Percentiles rank a stretch among this genome's conserved stretches.
Evolutionary conservation across 2,329 filamentous ascomycete species (phyloP).

Genomic region (Fusarium sp.): DNA sequence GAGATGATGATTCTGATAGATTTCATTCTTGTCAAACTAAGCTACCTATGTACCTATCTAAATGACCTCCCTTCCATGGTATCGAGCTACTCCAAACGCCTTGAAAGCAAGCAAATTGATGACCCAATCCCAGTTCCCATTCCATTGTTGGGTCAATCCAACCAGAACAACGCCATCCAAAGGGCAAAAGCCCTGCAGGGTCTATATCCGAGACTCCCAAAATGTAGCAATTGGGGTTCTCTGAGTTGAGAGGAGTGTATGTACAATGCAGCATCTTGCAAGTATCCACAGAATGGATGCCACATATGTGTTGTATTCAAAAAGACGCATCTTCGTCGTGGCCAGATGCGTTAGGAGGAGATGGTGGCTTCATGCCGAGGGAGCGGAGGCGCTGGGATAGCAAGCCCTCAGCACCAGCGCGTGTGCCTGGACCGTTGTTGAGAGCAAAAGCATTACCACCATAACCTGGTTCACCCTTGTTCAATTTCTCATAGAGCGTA

Average conservation of each 20-base stretch:
- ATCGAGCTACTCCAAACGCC: slow-evolving; percentile 33
- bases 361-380: slow-evolving; percentile 62
- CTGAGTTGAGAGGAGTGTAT: background rate
- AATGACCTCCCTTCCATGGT: slow-evolving; percentile 22
- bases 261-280: slow-evolving; percentile 12
- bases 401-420: slow-evolving; percentile 69
- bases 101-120: slow-evolving; percentile 1
- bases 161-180: slow-evolving; percentile 10
- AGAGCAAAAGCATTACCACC: slow-evolving; percentile 65
- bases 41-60: slow-evolving; percentile 23
- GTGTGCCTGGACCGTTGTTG: slow-evolving; percentile 50
- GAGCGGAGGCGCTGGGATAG: slow-evolving; percentile 76
- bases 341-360: slow-evolving; percentile 10
- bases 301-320: slow-evolving; percentile 7
- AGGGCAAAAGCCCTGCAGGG: background rate
- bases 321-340: background rate
- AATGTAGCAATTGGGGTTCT: background rate
- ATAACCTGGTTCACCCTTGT: slow-evolving; percentile 73
- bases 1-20: background rate
- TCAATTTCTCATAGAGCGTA: slow-evolving; percentile 74
- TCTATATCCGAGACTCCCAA: slow-evolving; percentile 11
- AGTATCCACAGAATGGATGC: background rate
- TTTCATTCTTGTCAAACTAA: background rate
- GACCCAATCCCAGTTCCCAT: background rate
- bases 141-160: background rate